Evolutionary conservation across 768 basidiomycete species (phyloP).

Genomic region (Harrya chromipes): DNA sequence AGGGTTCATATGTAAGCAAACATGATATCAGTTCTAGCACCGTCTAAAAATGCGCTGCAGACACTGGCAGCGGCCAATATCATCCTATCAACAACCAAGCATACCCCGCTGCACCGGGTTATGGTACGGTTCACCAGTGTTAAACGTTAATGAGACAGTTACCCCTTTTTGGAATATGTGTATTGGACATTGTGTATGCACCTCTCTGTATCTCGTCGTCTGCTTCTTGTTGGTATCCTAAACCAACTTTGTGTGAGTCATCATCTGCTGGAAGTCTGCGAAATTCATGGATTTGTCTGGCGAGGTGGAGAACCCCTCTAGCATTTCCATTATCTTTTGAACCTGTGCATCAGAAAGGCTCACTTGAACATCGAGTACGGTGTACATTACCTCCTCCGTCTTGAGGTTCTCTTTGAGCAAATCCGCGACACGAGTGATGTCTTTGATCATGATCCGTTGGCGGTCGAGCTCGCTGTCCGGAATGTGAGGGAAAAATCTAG

Average conservation of each 20-base stretch:
- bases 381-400: constrained; percentile 60
- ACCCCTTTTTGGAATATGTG: neutral
- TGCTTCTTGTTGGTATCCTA: neutral
- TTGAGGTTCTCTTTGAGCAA: constrained; percentile 70
- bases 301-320: constrained; percentile 68
- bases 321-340: constrained; percentile 72
- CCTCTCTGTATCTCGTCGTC: constrained; percentile 1
- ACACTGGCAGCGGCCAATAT: constrained; percentile 39
- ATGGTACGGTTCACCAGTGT: constrained; percentile 30
- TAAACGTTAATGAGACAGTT: constrained; percentile 4
- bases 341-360: neutral
- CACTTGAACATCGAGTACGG: neutral
- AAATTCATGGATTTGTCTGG: constrained; percentile 67
- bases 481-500: constrained; percentile 69
- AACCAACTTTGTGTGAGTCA: constrained; percentile 50
- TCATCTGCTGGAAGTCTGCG: constrained; percentile 73
- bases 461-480: constrained; percentile 42
- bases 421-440: constrained; percentile 58
- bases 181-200: constrained; percentile 1
- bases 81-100: constrained; percentile 24
- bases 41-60: constrained; percentile 17
- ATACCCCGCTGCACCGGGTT: constrained; percentile 28
- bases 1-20: constrained; percentile 67
- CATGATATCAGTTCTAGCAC: neutral
- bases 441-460: constrained; percentile 62